phyloP scores from a whole-genome alignment of 371 early-diverging fungal genomes.

The Mortierella sp. region DNA sequence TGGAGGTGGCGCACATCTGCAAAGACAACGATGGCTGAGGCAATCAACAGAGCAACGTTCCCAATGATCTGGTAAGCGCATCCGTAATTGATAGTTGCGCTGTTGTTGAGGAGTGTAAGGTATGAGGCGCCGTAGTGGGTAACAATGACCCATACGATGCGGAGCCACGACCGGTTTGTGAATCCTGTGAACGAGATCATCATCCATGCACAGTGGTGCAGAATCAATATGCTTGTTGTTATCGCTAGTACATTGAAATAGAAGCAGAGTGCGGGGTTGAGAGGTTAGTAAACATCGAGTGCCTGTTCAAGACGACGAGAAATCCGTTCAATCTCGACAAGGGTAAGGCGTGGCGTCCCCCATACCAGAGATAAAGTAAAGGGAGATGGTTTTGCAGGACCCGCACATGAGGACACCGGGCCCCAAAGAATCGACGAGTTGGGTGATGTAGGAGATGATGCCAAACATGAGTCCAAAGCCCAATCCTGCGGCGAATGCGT shows the following conservation, averaged over 20 bases:
- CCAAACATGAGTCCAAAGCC: constrained; percentile 81
- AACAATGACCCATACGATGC: constrained; percentile 65
- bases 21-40: constrained; percentile 58
- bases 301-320: no score
- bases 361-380: constrained; percentile 77
- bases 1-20: constrained; percentile 40
- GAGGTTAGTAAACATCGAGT: neutral
- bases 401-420: constrained; percentile 78
- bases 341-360: neutral
- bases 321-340: no score
- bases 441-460: constrained; percentile 74
- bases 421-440: constrained; percentile 73
- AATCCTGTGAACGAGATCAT: constrained; percentile 80
- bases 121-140: constrained; percentile 77
- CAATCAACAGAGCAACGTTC: constrained; percentile 59
- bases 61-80: constrained; percentile 67
- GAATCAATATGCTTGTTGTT: constrained; percentile 76
- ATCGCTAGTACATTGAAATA: constrained; percentile 61
- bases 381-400: constrained; percentile 71
- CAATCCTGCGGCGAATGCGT: constrained; percentile 73
- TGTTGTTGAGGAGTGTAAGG: constrained; percentile 67
- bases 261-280: neutral
- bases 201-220: constrained; percentile 81
- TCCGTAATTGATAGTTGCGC: constrained; percentile 58
- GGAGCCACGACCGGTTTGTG: constrained; percentile 47